Evolutionary conservation across 2,329 filamentous ascomycete species (phyloP).

Genomic region (Aspergillus calidoustus): DNA sequence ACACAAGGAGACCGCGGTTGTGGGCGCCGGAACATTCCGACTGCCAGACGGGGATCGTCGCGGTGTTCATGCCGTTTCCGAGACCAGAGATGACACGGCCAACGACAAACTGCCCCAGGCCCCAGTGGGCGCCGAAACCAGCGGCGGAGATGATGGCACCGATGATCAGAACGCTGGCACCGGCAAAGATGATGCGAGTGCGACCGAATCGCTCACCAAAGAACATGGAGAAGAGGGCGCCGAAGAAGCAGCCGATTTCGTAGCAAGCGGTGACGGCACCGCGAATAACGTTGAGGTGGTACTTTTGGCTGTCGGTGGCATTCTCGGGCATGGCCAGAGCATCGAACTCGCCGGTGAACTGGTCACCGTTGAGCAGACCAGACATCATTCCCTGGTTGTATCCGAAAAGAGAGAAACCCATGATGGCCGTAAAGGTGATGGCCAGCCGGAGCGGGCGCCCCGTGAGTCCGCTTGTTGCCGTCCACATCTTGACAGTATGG

Average conservation of each 20-base stretch:
- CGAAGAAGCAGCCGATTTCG: constrained; percentile 52
- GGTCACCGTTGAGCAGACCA: constrained; percentile 33
- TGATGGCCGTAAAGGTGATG: constrained; percentile 38
- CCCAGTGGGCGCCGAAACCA: constrained; percentile 30
- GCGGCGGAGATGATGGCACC: constrained; percentile 37
- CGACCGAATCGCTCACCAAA: constrained; percentile 39
- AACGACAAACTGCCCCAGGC: constrained; percentile 47
- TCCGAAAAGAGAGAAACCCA: constrained; percentile 58
- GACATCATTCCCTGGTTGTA: constrained; percentile 44
- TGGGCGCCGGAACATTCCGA: constrained; percentile 41
- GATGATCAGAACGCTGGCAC: constrained; percentile 53
- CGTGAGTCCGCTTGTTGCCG: constrained; percentile 32
- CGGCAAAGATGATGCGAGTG: constrained; percentile 55
- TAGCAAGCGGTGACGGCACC: constrained; percentile 59
- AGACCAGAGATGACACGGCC: constrained; percentile 44
- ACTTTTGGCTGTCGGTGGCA: constrained; percentile 32
- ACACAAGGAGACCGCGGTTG: constrained; percentile 41
- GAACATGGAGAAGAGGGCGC: constrained; percentile 36
- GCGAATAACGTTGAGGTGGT: constrained; percentile 49
- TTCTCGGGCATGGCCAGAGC: constrained; percentile 29
- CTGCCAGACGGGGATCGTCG: constrained; percentile 47
- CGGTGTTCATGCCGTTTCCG: constrained; percentile 43
- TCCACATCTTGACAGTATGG: constrained; percentile 35
- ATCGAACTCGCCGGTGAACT: constrained; percentile 33
- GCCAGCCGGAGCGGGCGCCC: constrained; percentile 29